Evolutionary conservation across 148 eudicot genomes (phyloP), one percentile per base, ranked within the genome.

Genomic region (Pouteria glomerata): DNA sequence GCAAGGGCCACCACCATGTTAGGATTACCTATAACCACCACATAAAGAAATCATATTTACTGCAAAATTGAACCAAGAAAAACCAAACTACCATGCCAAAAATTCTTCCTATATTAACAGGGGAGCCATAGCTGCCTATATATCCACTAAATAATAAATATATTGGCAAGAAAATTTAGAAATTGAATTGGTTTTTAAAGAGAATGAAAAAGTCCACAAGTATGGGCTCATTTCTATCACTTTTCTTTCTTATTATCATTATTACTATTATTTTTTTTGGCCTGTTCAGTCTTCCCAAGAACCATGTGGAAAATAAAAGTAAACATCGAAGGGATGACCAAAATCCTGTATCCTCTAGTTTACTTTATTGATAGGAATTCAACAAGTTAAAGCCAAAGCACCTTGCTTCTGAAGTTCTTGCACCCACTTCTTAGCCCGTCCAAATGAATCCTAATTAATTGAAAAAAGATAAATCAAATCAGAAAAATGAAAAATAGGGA

Each of bases 391-490:
- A 63, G 66, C 34, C 35, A 11, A 16, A 4, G 45, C 66, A 91
- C 98, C 98, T 93, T 93, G 98, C 83, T 93, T 93, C 72, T 93
- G 96, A 55, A 93, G 87, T 79, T 93, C 98, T 63, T 93, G 94
- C 64, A 93, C 96, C 98, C 98, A 93, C 75, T 88, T 93, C 86
- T 93, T 93, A 44, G 98, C 98, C 76, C 86, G 86, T 8, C 74
- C 59, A 83, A 90, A 93, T 64, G 98, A 93, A 70, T 90, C 98
- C 98, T 93, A 82, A 53, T 47, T 11, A 66, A 67, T 73, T 21
- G 42, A 71, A 21, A 42, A 18, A 65, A 15, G 21, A 14, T 3
- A 75, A 53, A 15, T 23, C 8, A 26, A 57, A 18, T 30, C 52
- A 37, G 53, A 8, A 29, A 37, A 1, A 19, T 18, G 55, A 16